phyloP scores from a whole-genome alignment of 805 yeast species.

The Candida sanyiensis region DNA sequence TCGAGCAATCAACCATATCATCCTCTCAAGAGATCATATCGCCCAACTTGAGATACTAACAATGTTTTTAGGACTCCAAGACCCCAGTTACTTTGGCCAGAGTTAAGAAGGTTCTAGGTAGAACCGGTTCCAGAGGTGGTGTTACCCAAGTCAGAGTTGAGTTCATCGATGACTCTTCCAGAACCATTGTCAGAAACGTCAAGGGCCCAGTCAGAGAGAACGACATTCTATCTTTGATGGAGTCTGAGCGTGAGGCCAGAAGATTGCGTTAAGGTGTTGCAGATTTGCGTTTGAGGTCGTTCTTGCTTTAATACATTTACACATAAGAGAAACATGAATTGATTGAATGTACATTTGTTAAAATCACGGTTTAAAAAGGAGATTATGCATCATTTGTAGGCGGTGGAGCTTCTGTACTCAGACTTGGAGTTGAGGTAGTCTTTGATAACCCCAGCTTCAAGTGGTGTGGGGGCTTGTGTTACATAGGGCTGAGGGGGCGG shows the following conservation, averaged over 20 bases:
- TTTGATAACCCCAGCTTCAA: no score
- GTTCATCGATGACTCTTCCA: conserved; percentile 90
- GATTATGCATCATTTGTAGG: no score
- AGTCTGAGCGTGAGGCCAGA: conserved; percentile 99
- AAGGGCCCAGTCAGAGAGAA: conserved; percentile 97
- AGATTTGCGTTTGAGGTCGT: conserved; percentile 17
- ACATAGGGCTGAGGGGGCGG: background rate
- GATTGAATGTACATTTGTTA: conserved; percentile 27
- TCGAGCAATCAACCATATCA: background rate
- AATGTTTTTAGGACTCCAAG: conserved; percentile 24
- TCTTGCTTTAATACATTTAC: conserved; percentile 15
- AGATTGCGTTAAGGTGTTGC: conserved; percentile 64
- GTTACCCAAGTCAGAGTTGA: conserved; percentile 98
- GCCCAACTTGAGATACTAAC: conserved; percentile 5
- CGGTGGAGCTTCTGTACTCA: conserved; percentile 4
- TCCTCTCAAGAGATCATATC: background rate
- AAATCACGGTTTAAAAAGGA: conserved; percentile 8
- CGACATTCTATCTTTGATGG: conserved; percentile 98
- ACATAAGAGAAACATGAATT: conserved; percentile 16
- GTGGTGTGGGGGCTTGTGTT: background rate
- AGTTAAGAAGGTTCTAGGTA: conserved; percentile 98
- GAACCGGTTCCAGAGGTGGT: conserved; percentile 99
- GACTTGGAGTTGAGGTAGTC: background rate
- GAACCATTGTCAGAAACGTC: conserved; percentile 96
- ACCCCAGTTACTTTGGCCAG: conserved; percentile 94